Percentiles rank a stretch among this genome's conserved stretches.
These are phyloP conservation scores for Amaranthus cruentus DNA, from an alignment of 148 eudicot species.

Conservation along the genomic window DNA sequence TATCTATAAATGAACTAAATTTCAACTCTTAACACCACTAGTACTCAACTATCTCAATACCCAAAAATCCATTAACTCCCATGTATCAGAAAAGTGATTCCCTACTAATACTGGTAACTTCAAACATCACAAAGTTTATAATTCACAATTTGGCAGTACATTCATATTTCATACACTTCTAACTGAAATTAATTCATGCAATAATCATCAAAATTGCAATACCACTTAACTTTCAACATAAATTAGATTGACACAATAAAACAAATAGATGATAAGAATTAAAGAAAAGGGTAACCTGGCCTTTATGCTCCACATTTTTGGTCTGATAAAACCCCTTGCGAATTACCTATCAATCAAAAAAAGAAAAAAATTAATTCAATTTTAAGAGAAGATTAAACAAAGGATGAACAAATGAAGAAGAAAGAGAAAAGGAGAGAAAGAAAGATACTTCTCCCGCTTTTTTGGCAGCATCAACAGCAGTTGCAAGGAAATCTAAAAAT, in stretches of 20 bases:
- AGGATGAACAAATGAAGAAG: background rate
- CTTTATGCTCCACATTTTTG: constrained; percentile 87
- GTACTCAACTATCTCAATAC: background rate
- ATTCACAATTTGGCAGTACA: constrained; percentile 3
- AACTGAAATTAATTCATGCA: background rate
- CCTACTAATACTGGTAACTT: background rate
- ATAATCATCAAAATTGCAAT: background rate
- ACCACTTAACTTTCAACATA: background rate
- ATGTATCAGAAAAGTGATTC: background rate
- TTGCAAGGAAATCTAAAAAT: constrained; percentile 31
- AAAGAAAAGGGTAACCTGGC: constrained; percentile 38
- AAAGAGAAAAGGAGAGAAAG: background rate
- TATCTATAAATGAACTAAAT: no score
- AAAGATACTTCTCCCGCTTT: constrained; percentile 42
- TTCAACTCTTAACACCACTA: background rate
- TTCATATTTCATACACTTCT: background rate
- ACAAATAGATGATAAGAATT: background rate
- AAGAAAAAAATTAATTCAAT: background rate
- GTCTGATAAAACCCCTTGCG: constrained; percentile 60
- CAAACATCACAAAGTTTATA: background rate
- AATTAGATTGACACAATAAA: background rate
- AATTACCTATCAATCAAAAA: constrained; percentile 42
- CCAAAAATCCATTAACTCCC: background rate
- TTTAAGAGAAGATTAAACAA: background rate
- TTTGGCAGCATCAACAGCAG: constrained; percentile 50